phyloP scores from a whole-genome alignment of 176 grass and related monocot species.

The Ananas comosus region DNA sequence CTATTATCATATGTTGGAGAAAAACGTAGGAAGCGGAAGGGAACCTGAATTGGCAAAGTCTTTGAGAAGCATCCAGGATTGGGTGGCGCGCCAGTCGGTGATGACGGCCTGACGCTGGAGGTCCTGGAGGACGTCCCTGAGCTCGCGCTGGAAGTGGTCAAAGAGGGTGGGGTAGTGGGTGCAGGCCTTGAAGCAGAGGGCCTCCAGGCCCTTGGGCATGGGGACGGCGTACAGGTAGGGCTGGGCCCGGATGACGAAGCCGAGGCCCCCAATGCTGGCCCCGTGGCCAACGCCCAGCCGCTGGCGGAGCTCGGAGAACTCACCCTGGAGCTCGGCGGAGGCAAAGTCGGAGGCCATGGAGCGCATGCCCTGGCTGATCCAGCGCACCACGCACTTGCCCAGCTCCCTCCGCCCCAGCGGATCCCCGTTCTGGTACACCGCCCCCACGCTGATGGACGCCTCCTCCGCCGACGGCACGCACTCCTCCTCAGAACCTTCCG shows the following conservation, averaged over 20 bases:
- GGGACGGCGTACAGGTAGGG: slow-evolving; percentile 62
- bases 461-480: slow-evolving; percentile 69
- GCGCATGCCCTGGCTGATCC: slow-evolving; percentile 75
- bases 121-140: slow-evolving; percentile 43
- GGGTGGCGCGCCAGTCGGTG: slow-evolving; percentile 34
- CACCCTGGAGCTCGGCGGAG: slow-evolving; percentile 54
- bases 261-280: slow-evolving; percentile 27
- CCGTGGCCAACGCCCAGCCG: slow-evolving; percentile 23
- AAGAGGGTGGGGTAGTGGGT: slow-evolving; percentile 88
- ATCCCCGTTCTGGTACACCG: slow-evolving; percentile 65
- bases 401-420: slow-evolving; percentile 71
- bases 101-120: slow-evolving; percentile 41
- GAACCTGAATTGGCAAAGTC: slow-evolving; percentile 62
- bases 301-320: slow-evolving; percentile 40
- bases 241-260: slow-evolving; percentile 79
- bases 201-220: slow-evolving; percentile 82
- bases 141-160: slow-evolving; percentile 89
- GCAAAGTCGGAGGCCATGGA: slow-evolving; percentile 79
- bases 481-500: neutral
- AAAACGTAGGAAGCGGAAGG: neutral
- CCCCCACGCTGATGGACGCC: slow-evolving; percentile 56
- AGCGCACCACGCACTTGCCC: slow-evolving; percentile 58
- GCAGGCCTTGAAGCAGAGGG: slow-evolving; percentile 88
- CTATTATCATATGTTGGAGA: neutral
- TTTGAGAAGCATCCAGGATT: slow-evolving; percentile 73